Percentiles rank a stretch among this genome's conserved stretches.
Evolutionary conservation across 192 early-diverging fungal genomes (phyloP).

Genomic region (Backusella tarrabulga): DNA sequence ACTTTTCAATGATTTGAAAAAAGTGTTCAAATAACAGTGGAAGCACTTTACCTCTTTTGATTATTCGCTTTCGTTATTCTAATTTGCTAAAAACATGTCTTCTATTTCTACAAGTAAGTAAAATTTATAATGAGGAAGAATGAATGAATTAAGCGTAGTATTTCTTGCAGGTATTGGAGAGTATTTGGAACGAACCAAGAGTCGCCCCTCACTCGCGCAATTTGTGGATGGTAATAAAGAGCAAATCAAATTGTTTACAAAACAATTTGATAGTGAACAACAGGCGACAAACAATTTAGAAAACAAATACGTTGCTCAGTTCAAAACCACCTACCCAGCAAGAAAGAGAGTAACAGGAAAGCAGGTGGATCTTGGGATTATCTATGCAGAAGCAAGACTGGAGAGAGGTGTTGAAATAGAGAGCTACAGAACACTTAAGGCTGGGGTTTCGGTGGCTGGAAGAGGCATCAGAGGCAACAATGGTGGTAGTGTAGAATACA

Average conservation of each 20-base stretch:
- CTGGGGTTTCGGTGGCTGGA: not conserved
- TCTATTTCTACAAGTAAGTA: slow-evolving; percentile 7
- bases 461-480: not conserved
- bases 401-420: not conserved
- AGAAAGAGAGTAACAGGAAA: not conserved
- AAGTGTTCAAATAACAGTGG: not conserved
- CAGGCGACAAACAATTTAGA: not conserved
- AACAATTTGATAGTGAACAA: slow-evolving; percentile 1
- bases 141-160: not conserved
- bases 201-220: not conserved
- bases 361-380: not conserved
- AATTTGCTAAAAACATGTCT: not conserved
- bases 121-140: not conserved
- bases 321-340: not conserved
- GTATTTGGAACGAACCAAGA: not conserved
- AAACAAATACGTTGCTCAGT: not conserved
- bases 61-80: no score
- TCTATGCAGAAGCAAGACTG: not conserved
- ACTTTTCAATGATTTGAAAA: not conserved
- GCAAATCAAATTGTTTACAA: not conserved
- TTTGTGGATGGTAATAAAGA: not conserved
- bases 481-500: not conserved
- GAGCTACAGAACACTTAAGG: not conserved
- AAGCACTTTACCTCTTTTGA: not conserved
- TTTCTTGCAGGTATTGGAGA: slow-evolving; percentile 1